Base-by-base conservation (phyloP, 2,329 filamentous ascomycete species). In the Apiospora koreana region DNA sequence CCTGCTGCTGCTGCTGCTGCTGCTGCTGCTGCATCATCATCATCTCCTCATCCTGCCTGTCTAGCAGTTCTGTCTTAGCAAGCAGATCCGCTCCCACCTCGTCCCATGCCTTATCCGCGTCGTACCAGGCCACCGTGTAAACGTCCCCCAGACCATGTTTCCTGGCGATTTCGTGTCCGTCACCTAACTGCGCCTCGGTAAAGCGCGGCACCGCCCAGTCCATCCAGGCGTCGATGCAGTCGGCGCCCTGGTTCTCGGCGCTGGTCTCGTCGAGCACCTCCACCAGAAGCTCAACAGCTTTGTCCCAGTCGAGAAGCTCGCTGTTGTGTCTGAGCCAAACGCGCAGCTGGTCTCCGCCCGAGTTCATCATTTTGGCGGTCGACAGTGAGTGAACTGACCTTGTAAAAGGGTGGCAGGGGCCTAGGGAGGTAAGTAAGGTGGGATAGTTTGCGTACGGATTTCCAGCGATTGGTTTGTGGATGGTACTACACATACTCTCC, bases 211-310 rank as follows among this genome's bases (percentile, higher is more conserved):
- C 31, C 21, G 54, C 54, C 54, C 54, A 62, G 12, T n/a, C n/a
- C 54, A 62, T 62, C 54, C 54, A 62, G 31, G 54, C 54, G 18
- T 62, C 54, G n/a, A 62, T 62, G 31, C 54, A 62, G 54, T 62
- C 54, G 28, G 54, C 54, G 3, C 54, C 31, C 10, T 38, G 3
- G 18, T 38, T n/a, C 8, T n/a, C 21, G 28, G n/a, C 9, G 16
- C n/a, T 16, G 9, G 54, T 38, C 54, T 62, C 54, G 54, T 62
- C 54, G 7, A 62, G 28, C 9, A 38, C 31, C 5, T n/a, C 3
- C 2, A 38, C 31, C 9, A 62, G 31, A 4, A 62, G 54, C 31
- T 38, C 54, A 31, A 62, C 2, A 8, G 54, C 31, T 18, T 62
- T 7, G 1, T 12, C 8, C 54, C 31, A 62, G n/a, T n/a, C 21